Evolutionary conservation across 352 stramenopile species (phyloP).

Genomic region (Halophytophthora batemanensis): DNA sequence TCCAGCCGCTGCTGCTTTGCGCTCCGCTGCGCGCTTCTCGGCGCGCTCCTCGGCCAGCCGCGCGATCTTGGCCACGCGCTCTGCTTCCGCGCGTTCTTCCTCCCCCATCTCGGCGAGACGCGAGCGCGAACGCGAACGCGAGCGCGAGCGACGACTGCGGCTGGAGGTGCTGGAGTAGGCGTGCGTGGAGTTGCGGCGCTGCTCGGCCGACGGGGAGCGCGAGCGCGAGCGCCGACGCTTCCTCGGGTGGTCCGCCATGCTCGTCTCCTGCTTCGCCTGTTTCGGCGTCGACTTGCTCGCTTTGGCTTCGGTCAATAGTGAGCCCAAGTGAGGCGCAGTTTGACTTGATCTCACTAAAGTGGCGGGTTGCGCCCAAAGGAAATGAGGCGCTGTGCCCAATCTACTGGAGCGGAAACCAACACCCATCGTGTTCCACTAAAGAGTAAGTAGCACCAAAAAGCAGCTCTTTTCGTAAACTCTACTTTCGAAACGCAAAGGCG

Average conservation of each 20-base stretch:
- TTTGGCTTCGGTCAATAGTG: background rate
- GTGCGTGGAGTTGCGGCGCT: background rate
- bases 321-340: too few species aligned
- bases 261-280: background rate
- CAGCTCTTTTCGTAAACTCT: too few species aligned
- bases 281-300: background rate
- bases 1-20: constrained; percentile 13
- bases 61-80: constrained; percentile 72
- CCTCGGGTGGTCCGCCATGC: constrained; percentile 19
- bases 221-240: constrained; percentile 50
- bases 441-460: too few species aligned
- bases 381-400: too few species aligned
- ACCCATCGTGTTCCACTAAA: too few species aligned
- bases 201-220: constrained; percentile 31
- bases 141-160: constrained; percentile 21
- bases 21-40: constrained; percentile 27
- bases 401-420: too few species aligned
- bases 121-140: constrained; percentile 21
- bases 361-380: too few species aligned
- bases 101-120: constrained; percentile 17
- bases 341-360: too few species aligned
- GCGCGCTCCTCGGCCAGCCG: constrained; percentile 66
- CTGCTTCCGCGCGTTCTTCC: constrained; percentile 52
- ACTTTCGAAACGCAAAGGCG: too few species aligned
- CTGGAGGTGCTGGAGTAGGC: background rate